Conservation (phyloP, 768 basidiomycete species). For the Saitozyma sp. region DNA sequence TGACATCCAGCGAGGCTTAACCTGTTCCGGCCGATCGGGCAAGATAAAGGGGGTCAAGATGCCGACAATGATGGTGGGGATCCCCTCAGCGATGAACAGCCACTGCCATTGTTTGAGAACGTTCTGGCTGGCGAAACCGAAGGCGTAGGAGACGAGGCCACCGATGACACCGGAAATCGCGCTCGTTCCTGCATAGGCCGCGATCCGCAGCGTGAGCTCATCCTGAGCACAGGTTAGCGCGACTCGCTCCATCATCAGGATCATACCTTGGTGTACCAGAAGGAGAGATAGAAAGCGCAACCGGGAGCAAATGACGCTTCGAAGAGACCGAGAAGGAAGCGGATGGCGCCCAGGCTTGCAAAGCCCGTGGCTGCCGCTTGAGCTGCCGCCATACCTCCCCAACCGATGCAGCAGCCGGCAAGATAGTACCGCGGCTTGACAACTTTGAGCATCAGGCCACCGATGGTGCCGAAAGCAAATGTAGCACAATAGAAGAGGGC, state of each 20-base stretch:
- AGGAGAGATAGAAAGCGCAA: neutral
- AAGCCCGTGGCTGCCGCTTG: neutral
- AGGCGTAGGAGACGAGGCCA: neutral
- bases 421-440: neutral
- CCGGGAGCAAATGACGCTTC: too few species aligned
- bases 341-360: too few species aligned
- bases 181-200: neutral
- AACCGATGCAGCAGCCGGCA: neutral
- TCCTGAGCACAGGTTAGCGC: neutral
- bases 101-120: neutral
- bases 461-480: conserved; percentile 28
- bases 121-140: neutral
- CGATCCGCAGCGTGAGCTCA: neutral
- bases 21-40: conserved; percentile 58
- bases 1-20: too few species aligned
- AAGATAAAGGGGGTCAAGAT: conserved; percentile 50
- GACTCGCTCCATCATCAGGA: neutral
- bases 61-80: conserved; percentile 53
- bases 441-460: conserved; percentile 19
- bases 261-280: conserved; percentile 1
- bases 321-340: too few species aligned
- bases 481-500: conserved; percentile 39
- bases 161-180: neutral
- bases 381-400: neutral
- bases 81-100: conserved; percentile 46